A percentile compares a stretch with the other conserved stretches of the same genome.
These are phyloP conservation scores for Oxytropis ochrocephala DNA, from an alignment of 306 rosid genomes.

Conservation along the genomic window DNA sequence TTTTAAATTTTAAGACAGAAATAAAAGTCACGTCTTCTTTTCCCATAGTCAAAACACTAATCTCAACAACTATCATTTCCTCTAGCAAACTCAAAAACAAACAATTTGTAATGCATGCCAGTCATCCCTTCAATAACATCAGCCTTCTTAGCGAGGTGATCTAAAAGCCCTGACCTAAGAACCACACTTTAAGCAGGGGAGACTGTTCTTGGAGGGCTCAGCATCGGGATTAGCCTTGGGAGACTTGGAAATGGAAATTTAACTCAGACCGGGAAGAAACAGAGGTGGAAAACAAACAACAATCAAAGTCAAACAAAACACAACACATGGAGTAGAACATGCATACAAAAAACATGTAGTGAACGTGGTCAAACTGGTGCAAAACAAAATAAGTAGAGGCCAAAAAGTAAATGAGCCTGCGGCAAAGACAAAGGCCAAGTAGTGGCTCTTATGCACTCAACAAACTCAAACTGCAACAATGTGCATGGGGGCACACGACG, in stretches of 20 bases:
- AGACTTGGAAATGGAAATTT: background rate
- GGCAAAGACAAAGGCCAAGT: background rate
- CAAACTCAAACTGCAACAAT: background rate
- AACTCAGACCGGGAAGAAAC: background rate
- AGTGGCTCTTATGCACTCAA: background rate
- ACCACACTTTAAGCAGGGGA: background rate
- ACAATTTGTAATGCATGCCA: background rate
- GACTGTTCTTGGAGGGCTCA: background rate
- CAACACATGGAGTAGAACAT: too few species aligned
- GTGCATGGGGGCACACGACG: background rate
- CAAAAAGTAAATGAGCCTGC: background rate
- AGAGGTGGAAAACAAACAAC: background rate
- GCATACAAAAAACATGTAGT: too few species aligned
- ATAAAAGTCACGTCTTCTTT: background rate
- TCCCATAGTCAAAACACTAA: background rate
- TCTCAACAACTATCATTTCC: background rate
- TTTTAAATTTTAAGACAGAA: background rate
- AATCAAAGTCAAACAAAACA: background rate
- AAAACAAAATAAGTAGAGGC: background rate
- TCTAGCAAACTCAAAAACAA: background rate
- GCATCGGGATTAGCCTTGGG: background rate
- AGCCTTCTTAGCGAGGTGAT: background rate
- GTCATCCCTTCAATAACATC: background rate
- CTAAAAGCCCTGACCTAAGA: background rate
- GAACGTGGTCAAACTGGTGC: background rate